phyloP scores from a whole-genome alignment of 208 protist genomes.

The Tritrichomonas foetus region DNA sequence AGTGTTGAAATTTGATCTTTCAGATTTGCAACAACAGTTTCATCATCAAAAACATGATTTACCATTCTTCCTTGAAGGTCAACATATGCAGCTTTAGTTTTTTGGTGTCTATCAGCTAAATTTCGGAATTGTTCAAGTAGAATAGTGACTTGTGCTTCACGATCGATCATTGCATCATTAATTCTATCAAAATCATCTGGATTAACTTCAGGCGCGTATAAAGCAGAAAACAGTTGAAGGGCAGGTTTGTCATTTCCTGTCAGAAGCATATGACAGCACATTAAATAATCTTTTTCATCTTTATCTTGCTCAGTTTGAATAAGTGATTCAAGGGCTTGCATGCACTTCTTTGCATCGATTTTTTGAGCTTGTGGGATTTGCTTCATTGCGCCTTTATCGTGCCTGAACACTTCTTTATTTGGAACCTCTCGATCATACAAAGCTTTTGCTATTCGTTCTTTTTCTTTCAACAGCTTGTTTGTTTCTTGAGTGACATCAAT shows the following conservation, averaged over 20 bases:
- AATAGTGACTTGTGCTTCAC: constrained; percentile 17
- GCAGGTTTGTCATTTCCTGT: background rate
- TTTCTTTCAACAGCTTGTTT: background rate
- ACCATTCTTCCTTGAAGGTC: background rate
- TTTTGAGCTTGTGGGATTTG: too few relatives aligned
- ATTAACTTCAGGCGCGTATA: background rate
- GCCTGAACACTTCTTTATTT: background rate
- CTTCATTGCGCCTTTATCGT: background rate
- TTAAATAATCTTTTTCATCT: background rate
- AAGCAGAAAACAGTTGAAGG: background rate
- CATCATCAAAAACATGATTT: background rate
- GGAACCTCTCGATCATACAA: background rate
- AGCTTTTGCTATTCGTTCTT: background rate
- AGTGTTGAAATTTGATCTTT: background rate
- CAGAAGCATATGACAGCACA: background rate
- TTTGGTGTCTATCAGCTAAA: background rate
- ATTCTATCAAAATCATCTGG: background rate
- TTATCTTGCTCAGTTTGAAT: background rate
- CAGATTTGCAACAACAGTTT: background rate
- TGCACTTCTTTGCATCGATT: background rate
- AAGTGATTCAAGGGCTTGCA: background rate
- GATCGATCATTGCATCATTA: background rate
- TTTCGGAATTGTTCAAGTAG: background rate
- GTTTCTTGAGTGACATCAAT: background rate
- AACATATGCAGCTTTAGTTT: background rate